Evolutionary conservation across 176 grass and related monocot species (phyloP).

Genomic region (Oropetium thomaeum): DNA sequence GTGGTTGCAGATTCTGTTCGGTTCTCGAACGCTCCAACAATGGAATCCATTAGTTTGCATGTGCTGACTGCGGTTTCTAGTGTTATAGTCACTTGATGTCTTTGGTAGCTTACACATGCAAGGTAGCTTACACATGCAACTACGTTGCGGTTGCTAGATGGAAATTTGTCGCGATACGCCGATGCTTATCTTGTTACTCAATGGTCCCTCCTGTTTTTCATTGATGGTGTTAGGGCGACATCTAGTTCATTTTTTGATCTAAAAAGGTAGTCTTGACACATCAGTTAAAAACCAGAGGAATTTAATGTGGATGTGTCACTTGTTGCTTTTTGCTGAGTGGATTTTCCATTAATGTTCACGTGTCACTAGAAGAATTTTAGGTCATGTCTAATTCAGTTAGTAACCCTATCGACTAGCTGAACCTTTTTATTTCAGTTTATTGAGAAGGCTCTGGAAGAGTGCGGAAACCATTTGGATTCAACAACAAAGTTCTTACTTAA

Average conservation of each 20-base stretch:
- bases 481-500: constrained; percentile 47
- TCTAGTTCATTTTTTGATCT: too few species aligned
- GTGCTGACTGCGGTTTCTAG: background rate
- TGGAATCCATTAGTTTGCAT: background rate
- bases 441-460: constrained; percentile 46
- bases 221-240: too few species aligned
- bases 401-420: background rate
- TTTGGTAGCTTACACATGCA: background rate
- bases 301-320: background rate
- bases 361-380: background rate
- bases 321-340: background rate
- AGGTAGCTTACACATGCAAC: background rate
- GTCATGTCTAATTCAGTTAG: background rate
- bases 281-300: too few species aligned
- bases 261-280: too few species aligned
- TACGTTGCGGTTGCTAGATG: background rate
- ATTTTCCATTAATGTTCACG: background rate
- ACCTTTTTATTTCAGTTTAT: constrained; percentile 48
- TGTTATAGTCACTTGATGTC: constrained; percentile 5
- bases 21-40: background rate
- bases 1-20: background rate
- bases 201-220: too few species aligned
- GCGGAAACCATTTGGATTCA: constrained; percentile 57
- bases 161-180: too few species aligned
- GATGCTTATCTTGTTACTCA: too few species aligned